Conservation (phyloP, 2,329 filamentous ascomycete genomes). For the Trichoderma hamatum region DNA sequence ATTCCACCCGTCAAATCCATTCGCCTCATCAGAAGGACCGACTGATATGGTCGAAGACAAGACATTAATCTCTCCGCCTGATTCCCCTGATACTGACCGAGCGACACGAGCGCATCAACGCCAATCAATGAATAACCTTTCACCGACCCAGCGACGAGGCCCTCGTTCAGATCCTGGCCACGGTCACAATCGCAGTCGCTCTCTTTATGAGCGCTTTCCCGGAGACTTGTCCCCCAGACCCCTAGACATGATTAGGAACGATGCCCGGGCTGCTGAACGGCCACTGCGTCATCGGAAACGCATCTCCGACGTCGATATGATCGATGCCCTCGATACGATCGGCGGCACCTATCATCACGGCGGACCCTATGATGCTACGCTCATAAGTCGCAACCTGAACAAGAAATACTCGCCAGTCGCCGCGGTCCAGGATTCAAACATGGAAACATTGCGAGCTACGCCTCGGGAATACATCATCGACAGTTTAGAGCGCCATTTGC, state of each 20-base stretch:
- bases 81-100: neutral
- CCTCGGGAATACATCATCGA: slow-evolving; percentile 77
- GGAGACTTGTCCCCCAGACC: slow-evolving; percentile 68
- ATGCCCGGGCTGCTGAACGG: slow-evolving; percentile 67
- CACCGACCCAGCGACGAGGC: neutral
- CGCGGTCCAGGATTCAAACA: slow-evolving; percentile 72
- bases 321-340: slow-evolving; percentile 77
- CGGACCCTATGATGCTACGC: slow-evolving; percentile 85
- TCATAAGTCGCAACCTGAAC: slow-evolving; percentile 71
- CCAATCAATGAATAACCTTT: neutral
- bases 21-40: slow-evolving; percentile 25
- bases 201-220: slow-evolving; percentile 53
- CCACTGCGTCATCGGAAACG: slow-evolving; percentile 68
- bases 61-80: neutral
- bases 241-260: slow-evolving; percentile 65
- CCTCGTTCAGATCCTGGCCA: slow-evolving; percentile 18
- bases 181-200: slow-evolving; percentile 29
- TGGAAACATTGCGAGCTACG: slow-evolving; percentile 78
- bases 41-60: neutral
- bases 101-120: neutral
- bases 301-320: slow-evolving; percentile 71
- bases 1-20: slow-evolving; percentile 53
- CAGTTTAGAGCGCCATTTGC: slow-evolving; percentile 71
- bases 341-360: slow-evolving; percentile 80
- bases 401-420: slow-evolving; percentile 70